phyloP scores from a whole-genome alignment of 352 stramenopile species.

The Stramenopiles sp. region DNA sequence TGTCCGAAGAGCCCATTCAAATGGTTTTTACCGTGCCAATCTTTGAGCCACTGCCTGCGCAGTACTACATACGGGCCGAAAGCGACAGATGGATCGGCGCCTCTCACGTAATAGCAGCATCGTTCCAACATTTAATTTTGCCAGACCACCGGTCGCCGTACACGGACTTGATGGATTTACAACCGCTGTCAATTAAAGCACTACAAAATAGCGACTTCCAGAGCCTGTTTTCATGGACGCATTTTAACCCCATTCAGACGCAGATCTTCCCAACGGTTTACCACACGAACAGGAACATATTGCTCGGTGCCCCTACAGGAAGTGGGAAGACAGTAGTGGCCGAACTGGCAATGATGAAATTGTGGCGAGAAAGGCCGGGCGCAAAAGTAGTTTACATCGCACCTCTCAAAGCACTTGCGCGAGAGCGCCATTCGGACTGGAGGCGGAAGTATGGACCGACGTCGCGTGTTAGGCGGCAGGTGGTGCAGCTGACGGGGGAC shows the following conservation, averaged over 20 bases:
- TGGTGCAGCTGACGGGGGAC: slow-evolving; percentile 91
- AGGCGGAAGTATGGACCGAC: slow-evolving; percentile 71
- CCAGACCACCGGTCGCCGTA: slow-evolving; percentile 91
- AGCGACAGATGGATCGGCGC: slow-evolving; percentile 89
- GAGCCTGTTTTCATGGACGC: slow-evolving; percentile 58
- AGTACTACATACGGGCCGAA: slow-evolving; percentile 84
- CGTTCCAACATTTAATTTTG: slow-evolving; percentile 94
- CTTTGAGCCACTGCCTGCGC: slow-evolving; percentile 65
- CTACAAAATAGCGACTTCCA: slow-evolving; percentile 73
- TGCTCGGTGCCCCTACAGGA: slow-evolving; percentile 87
- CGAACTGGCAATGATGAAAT: slow-evolving; percentile 92
- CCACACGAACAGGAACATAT: slow-evolving; percentile 76
- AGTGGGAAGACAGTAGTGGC: slow-evolving; percentile 89
- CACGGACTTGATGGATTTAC: slow-evolving; percentile 84
- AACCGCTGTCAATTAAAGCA: slow-evolving; percentile 74
- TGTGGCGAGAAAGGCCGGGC: no score
- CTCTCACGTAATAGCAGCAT: slow-evolving; percentile 80
- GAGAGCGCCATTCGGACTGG: slow-evolving; percentile 85
- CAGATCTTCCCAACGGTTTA: slow-evolving; percentile 93
- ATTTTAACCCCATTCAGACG: slow-evolving; percentile 97
- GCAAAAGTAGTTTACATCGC: slow-evolving; percentile 90
- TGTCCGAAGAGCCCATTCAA: slow-evolving; percentile 34
- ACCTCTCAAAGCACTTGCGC: slow-evolving; percentile 83
- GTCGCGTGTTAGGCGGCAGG: slow-evolving; percentile 53
- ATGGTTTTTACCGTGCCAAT: slow-evolving; percentile 88